Evolutionary conservation across 768 basidiomycete species (phyloP), one percentile per base, ranked within the genome.

Genomic region (Tulasnella sp.): DNA sequence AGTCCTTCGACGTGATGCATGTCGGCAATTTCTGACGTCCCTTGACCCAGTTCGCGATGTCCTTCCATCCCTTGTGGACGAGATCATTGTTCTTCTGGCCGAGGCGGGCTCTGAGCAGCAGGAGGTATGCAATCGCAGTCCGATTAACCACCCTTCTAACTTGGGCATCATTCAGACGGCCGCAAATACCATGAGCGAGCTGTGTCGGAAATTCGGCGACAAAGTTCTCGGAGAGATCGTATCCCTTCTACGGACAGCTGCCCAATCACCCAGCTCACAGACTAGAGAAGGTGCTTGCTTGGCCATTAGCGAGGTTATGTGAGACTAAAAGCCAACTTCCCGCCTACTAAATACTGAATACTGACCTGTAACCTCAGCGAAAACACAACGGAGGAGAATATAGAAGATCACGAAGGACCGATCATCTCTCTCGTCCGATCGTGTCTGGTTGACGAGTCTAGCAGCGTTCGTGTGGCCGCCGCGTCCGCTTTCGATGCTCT

Each of bases 171-270:
- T 34, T 3, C 75, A 95, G 93, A 96, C 91, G 29, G 94, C 94
- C n/a, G 86, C 87, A 17, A 86, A 94, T 42, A 97, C 95, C 1
- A 86, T 92, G 7, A 86, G 87, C 12, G 96, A 99, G 78, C 80
- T 98, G 0, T 97, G 93, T 79, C 90, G 91, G 79, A 98, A 98
- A 80, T 95, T 95, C 76, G 96, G 97, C 17, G 97, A 98, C 79
- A 88, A 89, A 72, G 88, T 96, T 72, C 77, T 98, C 41, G 88
- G 86, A 26, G 95, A 95, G 75, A 89, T 96, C 67, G 84, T 98
- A 75, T 83, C 87, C 3, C 90, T 93, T 69, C 81, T 99, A 73
- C 90, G 90, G 69, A 76, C 78, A 39, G 82, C 82, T 59, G 81
- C 83, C 22, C 86, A 87, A 59, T 91, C 90, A 0, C 80, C 83